Percentiles rank a stretch among this genome's conserved stretches.
Evolutionary conservation across 2,329 filamentous ascomycete genomes (phyloP).

Genomic region (Dactylellina haptotyla): DNA sequence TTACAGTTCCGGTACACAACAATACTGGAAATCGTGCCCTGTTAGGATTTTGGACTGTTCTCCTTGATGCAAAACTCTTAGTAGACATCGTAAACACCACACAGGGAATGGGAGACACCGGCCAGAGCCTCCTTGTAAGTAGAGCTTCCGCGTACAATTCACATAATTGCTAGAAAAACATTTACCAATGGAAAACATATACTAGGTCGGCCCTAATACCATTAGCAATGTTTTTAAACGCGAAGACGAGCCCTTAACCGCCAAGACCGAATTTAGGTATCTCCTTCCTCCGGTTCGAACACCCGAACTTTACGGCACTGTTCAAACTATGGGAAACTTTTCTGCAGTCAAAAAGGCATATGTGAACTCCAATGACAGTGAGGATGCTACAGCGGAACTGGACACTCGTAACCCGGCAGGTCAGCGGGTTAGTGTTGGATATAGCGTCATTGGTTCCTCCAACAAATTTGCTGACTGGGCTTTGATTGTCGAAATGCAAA

Average conservation of each 20-base stretch:
- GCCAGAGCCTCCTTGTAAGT: slow-evolving; percentile 56
- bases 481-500: slow-evolving; percentile 79
- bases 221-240: slow-evolving; percentile 39
- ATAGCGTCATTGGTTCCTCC: slow-evolving; percentile 73
- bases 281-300: slow-evolving; percentile 41
- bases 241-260: slow-evolving; percentile 39
- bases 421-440: slow-evolving; percentile 78
- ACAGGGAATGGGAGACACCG: slow-evolving; percentile 57
- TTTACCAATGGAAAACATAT: not conserved
- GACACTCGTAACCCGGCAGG: slow-evolving; percentile 76
- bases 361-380: slow-evolving; percentile 30
- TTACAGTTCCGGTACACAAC: slow-evolving; percentile 81
- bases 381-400: slow-evolving; percentile 44
- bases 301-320: slow-evolving; percentile 35
- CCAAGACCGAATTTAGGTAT: slow-evolving; percentile 39
- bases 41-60: slow-evolving; percentile 44
- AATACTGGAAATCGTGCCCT: slow-evolving; percentile 63
- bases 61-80: slow-evolving; percentile 53
- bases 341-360: slow-evolving; percentile 53
- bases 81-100: slow-evolving; percentile 57
- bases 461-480: slow-evolving; percentile 78
- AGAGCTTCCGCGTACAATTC: slow-evolving; percentile 6
- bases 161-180: slow-evolving; percentile 40
- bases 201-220: slow-evolving; percentile 41
- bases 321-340: slow-evolving; percentile 52